Evolutionary conservation across 2,329 filamentous ascomycete genomes (phyloP), one percentile per base, ranked within the genome.

Genomic region (Sporothrix brunneoviolacea): DNA sequence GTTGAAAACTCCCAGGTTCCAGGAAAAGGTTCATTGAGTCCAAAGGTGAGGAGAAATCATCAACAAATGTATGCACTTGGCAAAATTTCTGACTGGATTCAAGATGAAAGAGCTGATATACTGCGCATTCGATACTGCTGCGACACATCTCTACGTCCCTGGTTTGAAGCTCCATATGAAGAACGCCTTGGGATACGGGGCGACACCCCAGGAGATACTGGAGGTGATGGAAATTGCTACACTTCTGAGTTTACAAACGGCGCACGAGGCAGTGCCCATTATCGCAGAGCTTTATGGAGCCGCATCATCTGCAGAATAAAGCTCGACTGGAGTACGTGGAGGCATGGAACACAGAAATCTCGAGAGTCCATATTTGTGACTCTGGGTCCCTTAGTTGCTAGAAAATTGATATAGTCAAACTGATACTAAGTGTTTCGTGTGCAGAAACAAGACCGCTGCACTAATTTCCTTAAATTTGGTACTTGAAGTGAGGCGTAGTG

Each of bases 221-320:
- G 41, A 44, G 27, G 41, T 44, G 1, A 33, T 44, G 41, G 41
- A 44, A 19, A 44, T 44, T 33, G 41, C 41, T 6, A 44, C 41
- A 10, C 19, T 44, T 27, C 10, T 44, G n/a, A 44, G 41, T 24
- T 10, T 44, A 4, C 41, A 44, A 13, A 44, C 41, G 4, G 41
- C 41, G 13, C 41, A 44, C 16, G 41, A 33, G 16, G 15, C 41
- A 9, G 8, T 44, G 5, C 41, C 28, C 18, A 13, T 44, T 2
- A 16, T 44, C 15, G 28, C 27, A 18, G 41, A 44, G 10, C 2
- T 44, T 27, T 33, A 42, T 42, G 39, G 39, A 2, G 24, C 24
- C 16, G 3, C 13, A 8, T 40, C 38, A 15, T 4, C 38, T 16
- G 19, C n/a, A 27, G 19, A 13, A 27, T 27, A 41, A n/a, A n/a